These are phyloP conservation scores for Uromyces viciae-fabae DNA, from an alignment of 1,284 basidiomycete genomes.

Conservation along the genomic window DNA sequence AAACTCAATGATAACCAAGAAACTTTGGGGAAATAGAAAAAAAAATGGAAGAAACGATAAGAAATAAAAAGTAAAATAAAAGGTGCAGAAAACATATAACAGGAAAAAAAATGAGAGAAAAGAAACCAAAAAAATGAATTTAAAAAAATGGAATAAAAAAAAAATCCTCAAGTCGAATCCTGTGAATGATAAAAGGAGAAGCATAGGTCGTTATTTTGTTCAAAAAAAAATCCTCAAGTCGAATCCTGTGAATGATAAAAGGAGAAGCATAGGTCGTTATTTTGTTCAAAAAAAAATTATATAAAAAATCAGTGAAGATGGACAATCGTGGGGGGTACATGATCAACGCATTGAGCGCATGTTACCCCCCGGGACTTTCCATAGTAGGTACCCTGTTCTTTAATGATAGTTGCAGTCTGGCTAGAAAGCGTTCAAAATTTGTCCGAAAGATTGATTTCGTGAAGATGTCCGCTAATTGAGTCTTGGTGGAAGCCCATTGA, in stretches of 20 bases:
- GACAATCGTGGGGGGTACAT: constrained; percentile 4
- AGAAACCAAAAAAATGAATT: not conserved
- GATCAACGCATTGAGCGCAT: not conserved
- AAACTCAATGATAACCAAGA: not conserved
- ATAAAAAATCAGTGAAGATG: not conserved
- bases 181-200: not conserved
- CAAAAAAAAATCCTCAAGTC: too few species aligned
- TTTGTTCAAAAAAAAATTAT: not conserved
- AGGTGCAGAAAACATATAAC: not conserved
- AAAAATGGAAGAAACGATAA: not conserved
- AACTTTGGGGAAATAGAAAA: not conserved
- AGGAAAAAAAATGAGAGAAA: not conserved
- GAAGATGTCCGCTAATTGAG: not conserved
- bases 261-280: not conserved
- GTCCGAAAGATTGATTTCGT: not conserved
- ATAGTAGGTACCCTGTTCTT: not conserved
- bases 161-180: too few species aligned
- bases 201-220: too few species aligned
- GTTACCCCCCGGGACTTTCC: not conserved
- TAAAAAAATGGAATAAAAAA: not conserved
- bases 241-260: too few species aligned
- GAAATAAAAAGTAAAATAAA: not conserved
- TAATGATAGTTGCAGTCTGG: not conserved
- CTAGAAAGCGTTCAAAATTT: not conserved
- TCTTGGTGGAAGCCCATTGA: not conserved